Percentiles rank a stretch among this genome's conserved stretches.
These are phyloP conservation scores for Gnaphalium uliginosum DNA, from an alignment of 129 eudicot species.

Conservation along the genomic window DNA sequence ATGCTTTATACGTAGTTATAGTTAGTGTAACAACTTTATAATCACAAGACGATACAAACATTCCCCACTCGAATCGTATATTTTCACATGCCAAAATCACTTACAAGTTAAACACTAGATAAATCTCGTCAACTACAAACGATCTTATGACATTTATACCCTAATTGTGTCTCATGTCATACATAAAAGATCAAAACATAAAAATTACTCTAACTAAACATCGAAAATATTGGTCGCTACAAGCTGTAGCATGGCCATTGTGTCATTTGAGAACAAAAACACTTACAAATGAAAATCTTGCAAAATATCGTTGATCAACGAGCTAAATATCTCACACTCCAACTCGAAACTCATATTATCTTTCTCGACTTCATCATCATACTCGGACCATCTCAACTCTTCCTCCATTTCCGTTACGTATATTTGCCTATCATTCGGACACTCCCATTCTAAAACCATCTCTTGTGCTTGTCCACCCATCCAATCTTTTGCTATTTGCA, in stretches of 20 bases:
- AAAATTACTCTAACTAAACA: not conserved
- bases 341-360: constrained; percentile 50
- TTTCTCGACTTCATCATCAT: constrained; percentile 43
- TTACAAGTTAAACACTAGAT: not conserved
- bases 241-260: constrained; percentile 24
- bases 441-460: constrained; percentile 52
- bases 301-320: constrained; percentile 51
- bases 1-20: no score
- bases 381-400: constrained; percentile 44
- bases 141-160: not conserved
- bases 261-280: not conserved
- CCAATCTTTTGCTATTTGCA: constrained; percentile 58
- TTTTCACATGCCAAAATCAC: not conserved
- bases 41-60: no score
- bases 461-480: constrained; percentile 43
- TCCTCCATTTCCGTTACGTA: constrained; percentile 63
- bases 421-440: constrained; percentile 44
- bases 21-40: no score
- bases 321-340: constrained; percentile 51
- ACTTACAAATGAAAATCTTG: constrained; percentile 23
- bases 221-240: constrained; percentile 2
- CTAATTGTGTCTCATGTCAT: not conserved
- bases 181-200: not conserved
- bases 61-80: not conserved
- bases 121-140: not conserved